phyloP scores from a whole-genome alignment of 2,329 filamentous ascomycete genomes.

The Akanthomyces muscarius region DNA sequence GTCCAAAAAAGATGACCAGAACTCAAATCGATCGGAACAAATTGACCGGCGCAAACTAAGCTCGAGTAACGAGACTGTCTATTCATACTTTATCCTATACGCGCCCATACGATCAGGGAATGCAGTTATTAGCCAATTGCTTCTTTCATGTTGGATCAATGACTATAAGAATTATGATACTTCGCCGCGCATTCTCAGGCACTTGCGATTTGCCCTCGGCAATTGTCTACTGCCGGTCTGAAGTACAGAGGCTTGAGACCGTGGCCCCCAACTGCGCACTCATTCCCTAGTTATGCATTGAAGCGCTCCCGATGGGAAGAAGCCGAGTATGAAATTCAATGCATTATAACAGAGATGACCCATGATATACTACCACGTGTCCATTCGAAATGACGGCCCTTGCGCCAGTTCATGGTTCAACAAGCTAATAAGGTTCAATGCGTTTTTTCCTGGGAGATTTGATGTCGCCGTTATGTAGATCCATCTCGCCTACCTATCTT shows the following conservation, averaged over 20 bases:
- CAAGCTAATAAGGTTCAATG: not conserved
- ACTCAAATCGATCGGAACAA: not conserved
- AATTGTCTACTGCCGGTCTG: not conserved
- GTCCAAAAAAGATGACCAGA: not conserved
- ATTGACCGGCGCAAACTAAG: not conserved
- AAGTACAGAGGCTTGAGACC: not conserved
- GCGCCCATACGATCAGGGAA: not conserved
- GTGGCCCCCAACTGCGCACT: not conserved
- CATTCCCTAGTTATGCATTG: not conserved
- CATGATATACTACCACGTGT: not conserved
- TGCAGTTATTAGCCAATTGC: not conserved
- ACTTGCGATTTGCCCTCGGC: not conserved
- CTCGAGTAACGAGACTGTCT: not conserved
- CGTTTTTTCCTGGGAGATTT: not conserved
- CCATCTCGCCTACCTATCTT: not conserved
- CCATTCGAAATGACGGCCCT: not conserved
- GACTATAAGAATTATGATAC: constrained; percentile 6
- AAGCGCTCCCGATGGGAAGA: not conserved
- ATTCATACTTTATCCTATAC: not conserved
- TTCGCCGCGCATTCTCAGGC: not conserved
- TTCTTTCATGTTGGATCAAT: constrained; percentile 9
- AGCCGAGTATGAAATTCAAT: not conserved
- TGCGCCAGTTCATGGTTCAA: not conserved
- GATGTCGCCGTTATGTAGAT: not conserved
- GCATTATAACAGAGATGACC: not conserved